Conservation (phyloP, 202 grass and related monocot genomes). For the Panicum virgatum region DNA sequence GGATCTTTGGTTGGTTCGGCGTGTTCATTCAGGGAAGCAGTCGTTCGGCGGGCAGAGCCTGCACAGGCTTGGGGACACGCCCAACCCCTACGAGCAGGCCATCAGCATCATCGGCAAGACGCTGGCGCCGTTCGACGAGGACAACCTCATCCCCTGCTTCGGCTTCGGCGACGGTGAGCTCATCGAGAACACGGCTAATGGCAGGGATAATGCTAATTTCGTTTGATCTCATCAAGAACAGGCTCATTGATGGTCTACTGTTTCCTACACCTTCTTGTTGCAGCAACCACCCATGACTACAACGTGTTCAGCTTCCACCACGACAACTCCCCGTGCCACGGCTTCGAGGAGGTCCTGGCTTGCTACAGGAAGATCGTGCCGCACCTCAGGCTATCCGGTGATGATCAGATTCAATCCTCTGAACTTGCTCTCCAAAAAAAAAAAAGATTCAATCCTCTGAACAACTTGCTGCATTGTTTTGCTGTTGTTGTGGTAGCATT, state of each 20-base stretch:
- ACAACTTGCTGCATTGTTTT: not conserved
- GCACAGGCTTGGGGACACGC: conserved; percentile 48
- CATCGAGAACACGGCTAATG: not conserved
- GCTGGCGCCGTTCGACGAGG: conserved; percentile 88
- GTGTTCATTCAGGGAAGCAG: conserved; percentile 56
- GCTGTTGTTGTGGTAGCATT: not conserved
- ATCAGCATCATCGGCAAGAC: conserved; percentile 89
- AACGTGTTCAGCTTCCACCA: conserved; percentile 83
- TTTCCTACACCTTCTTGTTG: not conserved
- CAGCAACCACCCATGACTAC: conserved; percentile 83
- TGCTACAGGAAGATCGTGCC: conserved; percentile 78
- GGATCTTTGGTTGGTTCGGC: no score
- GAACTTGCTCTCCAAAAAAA: no score
- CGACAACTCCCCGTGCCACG: conserved; percentile 73
- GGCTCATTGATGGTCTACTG: not conserved
- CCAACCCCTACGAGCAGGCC: conserved; percentile 90
- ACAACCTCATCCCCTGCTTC: conserved; percentile 91
- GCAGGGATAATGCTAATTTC: not conserved
- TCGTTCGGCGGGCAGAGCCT: conserved; percentile 86
- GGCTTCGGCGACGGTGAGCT: conserved; percentile 90
- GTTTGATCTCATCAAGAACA: not conserved
- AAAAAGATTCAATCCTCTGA: conserved; percentile 1
- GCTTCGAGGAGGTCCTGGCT: conserved; percentile 86
- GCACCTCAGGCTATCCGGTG: conserved; percentile 76
- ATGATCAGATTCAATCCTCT: not conserved